Evolutionary conservation across 1,139 yeast species (phyloP).

Genomic region (Sugiyamaella japonica): DNA sequence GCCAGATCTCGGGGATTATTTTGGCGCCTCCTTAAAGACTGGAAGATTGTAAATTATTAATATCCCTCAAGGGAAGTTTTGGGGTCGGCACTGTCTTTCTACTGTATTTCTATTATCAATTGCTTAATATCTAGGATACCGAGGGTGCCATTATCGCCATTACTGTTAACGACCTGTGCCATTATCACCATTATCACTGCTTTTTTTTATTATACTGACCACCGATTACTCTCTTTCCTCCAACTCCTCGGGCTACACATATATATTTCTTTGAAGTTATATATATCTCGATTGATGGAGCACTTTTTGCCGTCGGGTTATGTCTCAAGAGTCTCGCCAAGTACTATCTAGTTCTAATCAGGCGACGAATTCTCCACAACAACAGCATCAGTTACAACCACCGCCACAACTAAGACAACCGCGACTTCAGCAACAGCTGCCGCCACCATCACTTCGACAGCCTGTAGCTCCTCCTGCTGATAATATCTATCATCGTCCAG

Average conservation of each 20-base stretch:
- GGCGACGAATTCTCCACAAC: constrained; percentile 1
- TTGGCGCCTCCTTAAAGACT: not conserved
- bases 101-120: not conserved
- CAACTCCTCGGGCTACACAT: not conserved
- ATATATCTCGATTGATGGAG: constrained; percentile 12
- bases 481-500: constrained; percentile 14
- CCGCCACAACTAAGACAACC: not conserved
- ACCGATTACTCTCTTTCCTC: not conserved
- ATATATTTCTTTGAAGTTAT: constrained; percentile 2
- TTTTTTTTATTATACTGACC: not conserved
- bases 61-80: not conserved
- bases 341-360: constrained; percentile 12
- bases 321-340: constrained; percentile 22
- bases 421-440: not conserved
- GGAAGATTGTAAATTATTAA: not conserved
- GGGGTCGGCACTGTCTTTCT: not conserved
- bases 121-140: not conserved
- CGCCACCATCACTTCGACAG: not conserved
- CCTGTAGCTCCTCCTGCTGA: constrained; percentile 14
- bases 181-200: no score
- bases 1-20: constrained; percentile 10
- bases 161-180: not conserved
- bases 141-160: not conserved
- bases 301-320: constrained; percentile 12
- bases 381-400: not conserved